Evolutionary conservation across 202 grass and related monocot genomes (phyloP), one percentile per base, ranked within the genome.

Genomic region (Musa balbisiana): DNA sequence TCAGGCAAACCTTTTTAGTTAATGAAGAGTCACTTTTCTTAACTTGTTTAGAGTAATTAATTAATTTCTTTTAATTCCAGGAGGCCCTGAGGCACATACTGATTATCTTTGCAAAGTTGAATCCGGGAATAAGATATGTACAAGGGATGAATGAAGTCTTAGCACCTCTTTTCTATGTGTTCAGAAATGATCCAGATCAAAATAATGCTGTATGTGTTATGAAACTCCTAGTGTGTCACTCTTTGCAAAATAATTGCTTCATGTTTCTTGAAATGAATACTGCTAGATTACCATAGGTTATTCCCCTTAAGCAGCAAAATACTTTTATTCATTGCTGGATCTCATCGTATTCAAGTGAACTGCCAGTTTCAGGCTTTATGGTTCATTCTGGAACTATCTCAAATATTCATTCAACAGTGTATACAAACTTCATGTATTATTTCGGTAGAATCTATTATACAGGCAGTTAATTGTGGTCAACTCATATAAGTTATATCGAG

Each of bases 91-190:
- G 82, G 76, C 83, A 91, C 75, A 49, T 87, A 79, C 79, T 97
- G 26, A 73, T 93, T 67, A 87, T 97, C 51, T 97, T 89, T 82
- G 90, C 93, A 25, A 97, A 97, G 81, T 75, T 97, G 49, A 93
- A 97, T 89, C 86, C 84, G 70, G 90, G 93, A 71, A 83, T 93
- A 82, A 85, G 88, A 89, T 97, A 97, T 75, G 93, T 97, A 27
- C 93, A 91, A 89, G 93, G 90, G 79, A 97, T 97, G 93, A 97
- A 93, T 62, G 90, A 93, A 89, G 80, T 97, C 82, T 82, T 91
- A 77, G 84, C 93, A 60, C 86, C 86, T 1, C 84, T 93, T 82
- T 91, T 91, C 64, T 97, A 85, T 87, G 80, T 97, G 59, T 89
- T 97, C 83, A 81, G 78, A 76, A 91, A 67, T 77, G 90, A 93